These are phyloP conservation scores for Boletus pseudo-olivaceus DNA, from an alignment of 768 basidiomycete species.

Conservation along the genomic window DNA sequence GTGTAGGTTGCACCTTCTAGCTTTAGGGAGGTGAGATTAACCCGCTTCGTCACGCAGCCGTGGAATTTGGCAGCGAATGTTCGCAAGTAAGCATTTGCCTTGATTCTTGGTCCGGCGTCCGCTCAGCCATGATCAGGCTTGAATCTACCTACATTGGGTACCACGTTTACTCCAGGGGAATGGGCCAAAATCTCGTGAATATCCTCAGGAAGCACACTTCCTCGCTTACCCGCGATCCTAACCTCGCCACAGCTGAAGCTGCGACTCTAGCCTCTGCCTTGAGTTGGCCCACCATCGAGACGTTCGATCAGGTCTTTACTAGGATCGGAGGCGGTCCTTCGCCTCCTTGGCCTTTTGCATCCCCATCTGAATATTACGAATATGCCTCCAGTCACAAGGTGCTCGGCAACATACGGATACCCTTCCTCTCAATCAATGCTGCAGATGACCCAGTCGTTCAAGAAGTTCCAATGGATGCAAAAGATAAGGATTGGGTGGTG, in stretches of 20 bases:
- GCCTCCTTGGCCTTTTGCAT: slow-evolving; percentile 48
- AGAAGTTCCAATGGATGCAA: slow-evolving; percentile 55
- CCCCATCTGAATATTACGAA: slow-evolving; percentile 45
- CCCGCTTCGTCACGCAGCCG: slow-evolving; percentile 35
- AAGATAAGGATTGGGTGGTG: slow-evolving; percentile 50
- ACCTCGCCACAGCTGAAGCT: slow-evolving; percentile 49
- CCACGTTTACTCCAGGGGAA: slow-evolving; percentile 69
- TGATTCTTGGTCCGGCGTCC: slow-evolving; percentile 6
- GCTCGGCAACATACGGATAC: slow-evolving; percentile 59
- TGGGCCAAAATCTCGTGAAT: slow-evolving; percentile 70
- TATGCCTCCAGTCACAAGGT: slow-evolving; percentile 60
- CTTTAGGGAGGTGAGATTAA: slow-evolving; percentile 11
- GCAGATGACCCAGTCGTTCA: slow-evolving; percentile 75
- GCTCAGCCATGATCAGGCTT: slow-evolving; percentile 41
- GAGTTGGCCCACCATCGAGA: slow-evolving; percentile 50
- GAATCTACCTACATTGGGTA: slow-evolving; percentile 52
- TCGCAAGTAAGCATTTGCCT: slow-evolving; percentile 26
- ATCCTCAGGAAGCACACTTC: slow-evolving; percentile 51
- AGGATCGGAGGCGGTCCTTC: slow-evolving; percentile 66
- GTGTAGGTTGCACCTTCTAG: slow-evolving; percentile 47
- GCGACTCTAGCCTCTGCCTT: slow-evolving; percentile 43
- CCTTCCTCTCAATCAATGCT: slow-evolving; percentile 72
- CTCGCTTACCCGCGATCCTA: slow-evolving; percentile 46
- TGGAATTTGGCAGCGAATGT: slow-evolving; percentile 44
- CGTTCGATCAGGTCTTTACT: slow-evolving; percentile 64